Evolutionary conservation across 2,329 filamentous ascomycete species (phyloP), one percentile per base, ranked within the genome.

Genomic region (Aulographum hederae): DNA sequence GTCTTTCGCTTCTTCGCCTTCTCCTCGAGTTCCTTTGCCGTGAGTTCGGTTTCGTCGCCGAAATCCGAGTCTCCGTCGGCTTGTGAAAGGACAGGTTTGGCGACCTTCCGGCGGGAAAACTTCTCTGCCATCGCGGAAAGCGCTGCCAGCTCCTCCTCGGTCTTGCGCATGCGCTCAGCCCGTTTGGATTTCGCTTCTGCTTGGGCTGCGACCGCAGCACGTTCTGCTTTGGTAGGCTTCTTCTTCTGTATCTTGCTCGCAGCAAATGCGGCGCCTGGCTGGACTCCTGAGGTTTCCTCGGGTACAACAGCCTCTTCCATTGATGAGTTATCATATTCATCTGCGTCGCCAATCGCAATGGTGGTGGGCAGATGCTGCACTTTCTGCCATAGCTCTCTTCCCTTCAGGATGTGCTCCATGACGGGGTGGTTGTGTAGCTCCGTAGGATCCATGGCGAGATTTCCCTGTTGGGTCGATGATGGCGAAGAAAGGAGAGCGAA

Each of bases 401-500:
- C 86, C 47, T 75, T 71, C 26, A 94, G 58, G 21, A 98, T 54
- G 12, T 70, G 78, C 36, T 78, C 73, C 82, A 98, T 95, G 37
- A 98, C 70, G 11, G 82, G 74, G 52, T 98, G 89, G 32, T 93
- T 80, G 37, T 81, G 74, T 26, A 98, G 58, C 42, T 92, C 74
- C n/a, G 66, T 61, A 4, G 86, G 78, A 33, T 79, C 67, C 39
- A 91, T 55, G 0, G 80, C 65, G 36, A 72, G 39, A 0, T 58
- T 53, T 5, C 62, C 63, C 21, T 61, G 55, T 1, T 60, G 57
- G 36, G 73, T 70, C 31, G 73, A 64, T 2, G 74, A 67, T 1
- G 81, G 75, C 0, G 82, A 92, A 8, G 82, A 81, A n/a, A 98
- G 59, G 21, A 95, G 68, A 23, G 85, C 80, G 51, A 98, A 93